These are phyloP conservation scores for Chaetoceros tenuissimus DNA, from an alignment of 108 stramenopile genomes.

Conservation along the genomic window DNA sequence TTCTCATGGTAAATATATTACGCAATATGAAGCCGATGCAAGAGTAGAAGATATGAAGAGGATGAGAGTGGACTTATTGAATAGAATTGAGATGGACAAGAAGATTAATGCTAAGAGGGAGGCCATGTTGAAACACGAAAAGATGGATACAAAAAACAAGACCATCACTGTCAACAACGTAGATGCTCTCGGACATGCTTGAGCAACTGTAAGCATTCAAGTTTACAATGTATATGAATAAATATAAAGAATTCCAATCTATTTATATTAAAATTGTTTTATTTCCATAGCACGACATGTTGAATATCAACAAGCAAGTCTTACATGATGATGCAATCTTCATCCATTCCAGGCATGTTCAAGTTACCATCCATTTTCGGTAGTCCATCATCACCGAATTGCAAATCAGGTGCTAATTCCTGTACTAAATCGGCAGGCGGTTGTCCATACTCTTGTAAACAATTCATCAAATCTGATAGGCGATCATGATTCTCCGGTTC, in stretches of 20 bases:
- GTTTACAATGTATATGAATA: no score
- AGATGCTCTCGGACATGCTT: no score
- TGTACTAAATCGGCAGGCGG: conserved; percentile 93
- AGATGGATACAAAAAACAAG: no score
- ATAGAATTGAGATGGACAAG: conserved; percentile 34
- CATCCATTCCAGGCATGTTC: conserved; percentile 4
- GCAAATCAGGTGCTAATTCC: conserved; percentile 93
- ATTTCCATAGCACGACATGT: no score
- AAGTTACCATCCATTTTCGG: conserved; percentile 65
- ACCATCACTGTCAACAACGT: no score
- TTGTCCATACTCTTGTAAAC: conserved; percentile 91
- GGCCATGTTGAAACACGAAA: no score
- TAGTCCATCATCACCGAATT: conserved; percentile 90
- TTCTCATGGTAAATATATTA: conserved; percentile 57
- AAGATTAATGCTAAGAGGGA: no score
- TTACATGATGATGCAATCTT: conserved; percentile 19
- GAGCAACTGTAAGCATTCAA: no score
- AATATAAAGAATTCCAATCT: no score
- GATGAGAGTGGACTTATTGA: conserved; percentile 40
- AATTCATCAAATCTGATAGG: conserved; percentile 85
- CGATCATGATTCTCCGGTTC: conserved; percentile 85
- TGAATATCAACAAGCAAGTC: no score
- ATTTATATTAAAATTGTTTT: no score
- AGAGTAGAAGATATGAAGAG: conserved; percentile 61
- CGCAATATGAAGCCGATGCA: conserved; percentile 49